Evolutionary conservation across 257 asterid genomes (phyloP).

Genomic region (Coffea canephora): DNA sequence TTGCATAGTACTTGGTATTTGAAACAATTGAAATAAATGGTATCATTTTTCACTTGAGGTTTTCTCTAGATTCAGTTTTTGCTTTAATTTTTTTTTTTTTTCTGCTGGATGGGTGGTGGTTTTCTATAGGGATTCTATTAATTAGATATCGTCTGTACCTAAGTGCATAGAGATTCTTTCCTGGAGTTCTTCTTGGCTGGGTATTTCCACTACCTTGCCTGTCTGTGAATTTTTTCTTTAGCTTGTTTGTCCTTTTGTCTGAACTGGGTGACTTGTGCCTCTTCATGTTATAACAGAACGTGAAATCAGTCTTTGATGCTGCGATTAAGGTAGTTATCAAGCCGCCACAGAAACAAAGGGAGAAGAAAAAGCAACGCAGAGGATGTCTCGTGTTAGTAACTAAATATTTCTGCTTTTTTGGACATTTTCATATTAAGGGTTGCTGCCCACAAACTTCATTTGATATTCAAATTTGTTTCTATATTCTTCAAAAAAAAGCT

Average conservation of each 20-base stretch:
- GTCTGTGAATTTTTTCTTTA: not conserved
- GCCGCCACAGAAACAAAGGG: slow-evolving; percentile 82
- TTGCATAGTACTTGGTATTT: not conserved
- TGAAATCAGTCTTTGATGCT: slow-evolving; percentile 89
- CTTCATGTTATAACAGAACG: slow-evolving; percentile 49
- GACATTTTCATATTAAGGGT: not conserved
- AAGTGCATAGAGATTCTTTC: not conserved
- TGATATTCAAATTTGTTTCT: not conserved
- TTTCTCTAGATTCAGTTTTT: not conserved
- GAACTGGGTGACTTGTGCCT: slow-evolving; percentile 13
- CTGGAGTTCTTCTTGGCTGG: not conserved
- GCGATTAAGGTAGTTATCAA: slow-evolving; percentile 84
- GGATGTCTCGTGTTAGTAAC: slow-evolving; percentile 69
- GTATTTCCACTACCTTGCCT: not conserved
- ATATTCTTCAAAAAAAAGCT: not conserved
- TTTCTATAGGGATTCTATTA: not conserved
- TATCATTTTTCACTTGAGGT: not conserved
- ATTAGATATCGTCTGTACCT: not conserved
- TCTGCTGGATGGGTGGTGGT: not conserved
- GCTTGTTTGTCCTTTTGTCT: not conserved
- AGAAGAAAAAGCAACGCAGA: slow-evolving; percentile 59
- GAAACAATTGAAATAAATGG: not conserved
- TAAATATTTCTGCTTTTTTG: slow-evolving; percentile 11
- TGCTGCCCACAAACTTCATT: not conserved
- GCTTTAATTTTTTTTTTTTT: not conserved